Base-by-base conservation (phyloP, 1,284 basidiomycete genomes). In the Psilocybe mexicana region DNA sequence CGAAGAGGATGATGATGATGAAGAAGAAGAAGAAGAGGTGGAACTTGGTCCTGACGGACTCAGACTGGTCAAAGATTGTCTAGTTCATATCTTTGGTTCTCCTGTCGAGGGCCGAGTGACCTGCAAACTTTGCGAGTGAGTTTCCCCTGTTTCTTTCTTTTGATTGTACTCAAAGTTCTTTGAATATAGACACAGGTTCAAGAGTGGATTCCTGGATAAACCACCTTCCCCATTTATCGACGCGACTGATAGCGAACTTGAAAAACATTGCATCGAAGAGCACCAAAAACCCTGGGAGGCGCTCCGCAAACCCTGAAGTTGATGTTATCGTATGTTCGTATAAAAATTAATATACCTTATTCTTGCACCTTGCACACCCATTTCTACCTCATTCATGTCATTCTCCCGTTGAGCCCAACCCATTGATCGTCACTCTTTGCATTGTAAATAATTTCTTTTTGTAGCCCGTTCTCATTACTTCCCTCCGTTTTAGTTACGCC, bases 41-140 rank as follows among this genome's bases (percentile, higher is more conserved):
- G 70, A 72, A 59, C 51, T 78, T 59, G 74, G 71, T 6, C 67
- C 70, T 2, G 76, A 79, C 61, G 78, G 77, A 18, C 66, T 76
- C 25, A 69, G 74, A 40, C 52, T 73, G 7, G 68, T 74, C 25
- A 70, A 76, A 49, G 78, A 79, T 43, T 82, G 81, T 59, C 67
- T 86, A n/a, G 66, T 70, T 28, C 68, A 72, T 36, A 70, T 84
- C 44, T 81, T 82, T 47, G 78, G 76, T 36, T 78, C 78, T 12
- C 6, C 70, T 73, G 50, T 69, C 74, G 68, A 67, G 46, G 69
- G 72, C n/a, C 68, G 65, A 12, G 70, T 76, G 54, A 72, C 69
- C 55, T 86, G 84, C 59, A 70, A 67, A 55, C 70, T 84, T 52
- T 87, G 85, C 76, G 63, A 71, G 85, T 84, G 57, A 66, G 84